Percentiles rank a stretch among this genome's conserved stretches.
These are phyloP conservation scores for Aspergillus chevalieri DNA, from an alignment of 2,329 filamentous ascomycete genomes.

Conservation along the genomic window DNA sequence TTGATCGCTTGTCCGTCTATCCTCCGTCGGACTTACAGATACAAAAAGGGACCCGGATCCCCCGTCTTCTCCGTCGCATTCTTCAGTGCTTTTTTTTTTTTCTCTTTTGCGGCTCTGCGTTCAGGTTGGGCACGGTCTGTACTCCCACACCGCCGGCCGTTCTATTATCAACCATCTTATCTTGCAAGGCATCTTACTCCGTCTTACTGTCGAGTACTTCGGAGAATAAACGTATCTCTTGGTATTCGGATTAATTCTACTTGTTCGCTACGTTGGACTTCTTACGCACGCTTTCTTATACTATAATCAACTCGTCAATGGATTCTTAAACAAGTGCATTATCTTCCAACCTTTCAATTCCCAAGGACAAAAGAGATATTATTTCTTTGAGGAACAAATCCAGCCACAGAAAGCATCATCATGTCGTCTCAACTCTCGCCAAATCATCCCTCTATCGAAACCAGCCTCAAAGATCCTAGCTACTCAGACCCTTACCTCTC, in stretches of 20 bases:
- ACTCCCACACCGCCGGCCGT: no score
- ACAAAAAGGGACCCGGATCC: not conserved
- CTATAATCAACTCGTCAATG: not conserved
- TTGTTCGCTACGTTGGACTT: no score
- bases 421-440: slow-evolving; percentile 16
- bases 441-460: slow-evolving; percentile 18
- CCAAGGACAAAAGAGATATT: not conserved
- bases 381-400: not conserved
- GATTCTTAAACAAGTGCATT: not conserved
- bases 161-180: no score
- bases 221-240: not conserved
- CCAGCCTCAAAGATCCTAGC: slow-evolving; percentile 26
- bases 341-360: not conserved
- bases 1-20: not conserved
- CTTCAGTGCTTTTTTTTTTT: not conserved
- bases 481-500: slow-evolving; percentile 36
- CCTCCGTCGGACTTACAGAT: not conserved
- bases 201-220: not conserved
- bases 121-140: no score
- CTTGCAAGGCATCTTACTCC: not conserved
- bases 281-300: not conserved
- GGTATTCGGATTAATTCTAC: not conserved
- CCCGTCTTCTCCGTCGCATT: not conserved
- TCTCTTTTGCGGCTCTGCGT: not conserved
- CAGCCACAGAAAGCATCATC: not conserved